Conservation (phyloP, 192 early-diverging fungal species). For the Coemansia sp. region DNA sequence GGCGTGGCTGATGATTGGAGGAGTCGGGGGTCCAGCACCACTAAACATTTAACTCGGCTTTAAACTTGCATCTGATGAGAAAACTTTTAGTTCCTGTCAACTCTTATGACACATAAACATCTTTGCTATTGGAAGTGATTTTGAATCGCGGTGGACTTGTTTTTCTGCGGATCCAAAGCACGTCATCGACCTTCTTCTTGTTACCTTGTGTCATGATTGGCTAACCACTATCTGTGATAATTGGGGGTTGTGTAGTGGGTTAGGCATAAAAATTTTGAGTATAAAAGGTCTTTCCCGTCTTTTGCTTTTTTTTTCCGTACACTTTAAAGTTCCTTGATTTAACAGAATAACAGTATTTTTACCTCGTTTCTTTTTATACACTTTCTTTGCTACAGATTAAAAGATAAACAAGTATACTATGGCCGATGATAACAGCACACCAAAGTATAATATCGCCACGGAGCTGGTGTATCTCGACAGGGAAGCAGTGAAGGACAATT, state of each 20-base stretch:
- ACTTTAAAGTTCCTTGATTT: neutral
- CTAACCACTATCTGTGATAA: neutral
- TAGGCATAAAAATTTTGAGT: neutral
- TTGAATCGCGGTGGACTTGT: neutral
- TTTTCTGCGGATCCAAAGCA: neutral
- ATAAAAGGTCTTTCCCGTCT: no score
- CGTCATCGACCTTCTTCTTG: neutral
- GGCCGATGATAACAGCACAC: constrained; percentile 16
- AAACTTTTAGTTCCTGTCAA: neutral
- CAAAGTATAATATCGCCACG: constrained; percentile 67
- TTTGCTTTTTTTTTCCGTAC: neutral
- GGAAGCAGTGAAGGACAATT: constrained; percentile 71
- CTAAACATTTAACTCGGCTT: neutral
- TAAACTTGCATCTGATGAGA: neutral
- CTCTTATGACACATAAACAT: no score
- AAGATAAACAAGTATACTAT: constrained; percentile 5
- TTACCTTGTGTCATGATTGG: neutral
- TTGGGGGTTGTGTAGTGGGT: neutral
- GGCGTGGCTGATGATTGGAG: neutral
- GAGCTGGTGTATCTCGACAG: constrained; percentile 74
- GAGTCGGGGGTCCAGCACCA: neutral
- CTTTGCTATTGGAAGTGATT: neutral
- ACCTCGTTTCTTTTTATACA: neutral
- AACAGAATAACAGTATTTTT: neutral
- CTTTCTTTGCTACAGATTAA: neutral